phyloP scores from a whole-genome alignment of 768 basidiomycete species.

The Solioccasus polychromus region DNA sequence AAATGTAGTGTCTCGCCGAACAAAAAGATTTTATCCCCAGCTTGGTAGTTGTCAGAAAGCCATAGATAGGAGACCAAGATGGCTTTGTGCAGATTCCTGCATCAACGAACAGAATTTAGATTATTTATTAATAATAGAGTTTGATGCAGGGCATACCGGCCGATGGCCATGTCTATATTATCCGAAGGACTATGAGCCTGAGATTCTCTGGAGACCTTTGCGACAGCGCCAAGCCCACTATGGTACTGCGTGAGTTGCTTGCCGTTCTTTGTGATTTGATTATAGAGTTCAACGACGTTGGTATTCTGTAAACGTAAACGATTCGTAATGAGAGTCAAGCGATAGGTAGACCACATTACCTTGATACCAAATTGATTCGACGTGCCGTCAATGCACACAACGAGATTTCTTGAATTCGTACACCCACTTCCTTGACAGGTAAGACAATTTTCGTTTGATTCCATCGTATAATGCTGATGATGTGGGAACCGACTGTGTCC shows the following conservation, averaged over 20 bases:
- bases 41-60: constrained; percentile 38
- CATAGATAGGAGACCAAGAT: constrained; percentile 39
- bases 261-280: constrained; percentile 32
- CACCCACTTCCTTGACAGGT: too few species aligned
- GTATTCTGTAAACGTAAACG: constrained; percentile 32
- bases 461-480: too few species aligned
- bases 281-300: constrained; percentile 40
- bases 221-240: constrained; percentile 39
- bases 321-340: neutral
- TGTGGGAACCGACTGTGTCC: too few species aligned
- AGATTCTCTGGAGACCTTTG: constrained; percentile 20
- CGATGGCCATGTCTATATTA: constrained; percentile 36
- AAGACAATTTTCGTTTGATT: too few species aligned
- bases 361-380: constrained; percentile 36
- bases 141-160: constrained; percentile 26
- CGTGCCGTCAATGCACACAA: constrained; percentile 41
- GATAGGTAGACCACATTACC: constrained; percentile 16
- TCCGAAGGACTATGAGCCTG: constrained; percentile 21
- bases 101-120: neutral
- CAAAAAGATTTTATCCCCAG: constrained; percentile 39
- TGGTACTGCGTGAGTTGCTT: constrained; percentile 39
- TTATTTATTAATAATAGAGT: neutral
- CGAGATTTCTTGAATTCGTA: constrained; percentile 14
- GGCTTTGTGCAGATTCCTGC: constrained; percentile 35
- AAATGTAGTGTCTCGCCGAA: constrained; percentile 32